Percentiles rank a stretch among this genome's conserved stretches.
phyloP scores from a whole-genome alignment of 2,329 filamentous ascomycete genomes.

The Fusarium beomiforme region DNA sequence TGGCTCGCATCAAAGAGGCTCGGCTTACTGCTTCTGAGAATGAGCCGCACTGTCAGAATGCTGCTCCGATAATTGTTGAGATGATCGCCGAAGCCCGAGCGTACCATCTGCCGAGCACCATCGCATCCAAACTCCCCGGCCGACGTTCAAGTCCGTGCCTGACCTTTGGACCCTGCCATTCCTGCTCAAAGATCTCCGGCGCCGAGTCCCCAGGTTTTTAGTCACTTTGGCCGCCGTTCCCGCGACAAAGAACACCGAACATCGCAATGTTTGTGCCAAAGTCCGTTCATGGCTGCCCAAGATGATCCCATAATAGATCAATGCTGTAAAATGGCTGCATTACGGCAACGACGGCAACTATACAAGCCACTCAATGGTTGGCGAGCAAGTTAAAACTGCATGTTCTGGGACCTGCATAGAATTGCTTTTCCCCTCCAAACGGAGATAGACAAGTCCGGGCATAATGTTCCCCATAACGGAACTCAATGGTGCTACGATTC shows the following conservation, averaged over 20 bases:
- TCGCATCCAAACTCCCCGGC: conserved; percentile 11
- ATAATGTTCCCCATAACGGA: conserved; percentile 3
- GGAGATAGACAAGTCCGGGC: conserved; percentile 5
- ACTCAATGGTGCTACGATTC: conserved; percentile 10
- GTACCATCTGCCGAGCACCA: conserved; percentile 6
- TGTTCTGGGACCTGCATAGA: conserved; percentile 31
- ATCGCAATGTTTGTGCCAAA: conserved; percentile 3
- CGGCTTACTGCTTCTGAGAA: conserved; percentile 8
- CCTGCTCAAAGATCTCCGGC: conserved; percentile 6
- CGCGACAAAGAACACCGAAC: conserved; percentile 7
- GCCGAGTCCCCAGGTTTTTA: conserved; percentile 13
- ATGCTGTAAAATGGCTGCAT: not conserved
- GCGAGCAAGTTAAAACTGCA: conserved; percentile 20
- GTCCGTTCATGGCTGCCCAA: conserved; percentile 3
- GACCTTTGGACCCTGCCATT: not conserved
- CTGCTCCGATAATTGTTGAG: not conserved
- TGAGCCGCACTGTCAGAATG: conserved; percentile 14
- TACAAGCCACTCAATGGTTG: not conserved
- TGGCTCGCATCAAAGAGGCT: conserved; percentile 6
- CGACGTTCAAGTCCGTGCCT: not conserved
- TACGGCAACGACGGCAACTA: conserved; percentile 22
- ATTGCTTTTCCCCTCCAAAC: conserved; percentile 17
- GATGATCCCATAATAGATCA: not conserved
- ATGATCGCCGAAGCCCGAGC: conserved; percentile 29
- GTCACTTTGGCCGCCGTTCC: conserved; percentile 23